Conservation (phyloP, 164 flowering plant genomes). For the Taxillus chinensis region DNA sequence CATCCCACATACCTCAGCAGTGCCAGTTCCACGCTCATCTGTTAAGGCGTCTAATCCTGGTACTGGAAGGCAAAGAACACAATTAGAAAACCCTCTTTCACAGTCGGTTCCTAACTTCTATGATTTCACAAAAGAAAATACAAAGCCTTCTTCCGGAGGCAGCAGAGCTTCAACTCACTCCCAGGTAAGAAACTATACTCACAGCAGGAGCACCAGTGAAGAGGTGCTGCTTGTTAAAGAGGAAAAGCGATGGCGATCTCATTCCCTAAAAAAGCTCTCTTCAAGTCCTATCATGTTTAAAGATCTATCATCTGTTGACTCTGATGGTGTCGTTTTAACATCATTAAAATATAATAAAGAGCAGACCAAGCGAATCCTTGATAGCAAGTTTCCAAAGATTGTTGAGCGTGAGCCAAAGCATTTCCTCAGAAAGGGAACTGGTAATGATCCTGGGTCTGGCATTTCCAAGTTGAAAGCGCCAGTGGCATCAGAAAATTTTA, state of each 20-base stretch:
- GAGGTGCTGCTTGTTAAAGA: constrained; percentile 44
- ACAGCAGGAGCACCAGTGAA: constrained; percentile 63
- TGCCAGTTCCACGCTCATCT: constrained; percentile 45
- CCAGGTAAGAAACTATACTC: constrained; percentile 8
- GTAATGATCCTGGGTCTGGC: constrained; percentile 46
- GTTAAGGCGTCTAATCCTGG: constrained; percentile 34
- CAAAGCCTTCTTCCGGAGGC: constrained; percentile 58
- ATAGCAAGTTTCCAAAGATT: constrained; percentile 25
- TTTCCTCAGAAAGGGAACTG: constrained; percentile 57
- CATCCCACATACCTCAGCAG: constrained; percentile 46
- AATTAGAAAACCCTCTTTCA: constrained; percentile 64
- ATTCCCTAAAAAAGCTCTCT: constrained; percentile 46
- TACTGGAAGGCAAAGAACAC: constrained; percentile 51
- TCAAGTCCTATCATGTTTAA: constrained; percentile 40
- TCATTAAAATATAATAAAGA: constrained; percentile 42
- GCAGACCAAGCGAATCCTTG: constrained; percentile 25
- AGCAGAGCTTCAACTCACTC: constrained; percentile 43
- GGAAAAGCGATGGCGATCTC: constrained; percentile 54
- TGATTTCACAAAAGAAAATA: constrained; percentile 79
- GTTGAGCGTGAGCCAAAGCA: constrained; percentile 30
- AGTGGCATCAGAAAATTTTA: constrained; percentile 26
- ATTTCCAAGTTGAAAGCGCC: constrained; percentile 43
- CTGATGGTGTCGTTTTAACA: constrained; percentile 37
- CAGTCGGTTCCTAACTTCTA: constrained; percentile 93
- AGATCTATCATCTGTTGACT: constrained; percentile 33